Percentiles rank a stretch among this genome's conserved stretches.
phyloP scores from a whole-genome alignment of 2,329 filamentous ascomycete species.

The Aphanocladium album region DNA sequence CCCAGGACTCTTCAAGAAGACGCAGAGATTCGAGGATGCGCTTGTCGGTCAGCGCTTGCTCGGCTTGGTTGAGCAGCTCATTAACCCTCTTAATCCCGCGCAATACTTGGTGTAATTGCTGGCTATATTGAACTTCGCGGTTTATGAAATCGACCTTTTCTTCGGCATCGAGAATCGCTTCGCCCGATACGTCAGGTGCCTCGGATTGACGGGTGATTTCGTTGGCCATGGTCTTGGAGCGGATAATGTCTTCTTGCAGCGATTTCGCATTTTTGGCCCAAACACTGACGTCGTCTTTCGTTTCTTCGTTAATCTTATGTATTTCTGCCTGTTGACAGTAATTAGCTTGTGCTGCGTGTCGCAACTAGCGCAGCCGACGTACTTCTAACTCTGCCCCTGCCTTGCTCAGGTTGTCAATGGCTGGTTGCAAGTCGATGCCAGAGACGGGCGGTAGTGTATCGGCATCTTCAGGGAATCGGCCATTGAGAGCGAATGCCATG shows the following conservation, averaged over 20 bases:
- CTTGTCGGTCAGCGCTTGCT: conserved; percentile 49
- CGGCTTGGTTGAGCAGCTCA: conserved; percentile 56
- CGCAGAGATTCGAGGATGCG: conserved; percentile 53
- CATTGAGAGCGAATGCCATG: conserved; percentile 35
- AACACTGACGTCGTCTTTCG: conserved; percentile 71
- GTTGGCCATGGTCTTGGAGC: conserved; percentile 71
- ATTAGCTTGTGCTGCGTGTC: background rate
- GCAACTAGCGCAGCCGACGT: conserved; percentile 13
- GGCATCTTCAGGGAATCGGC: conserved; percentile 36
- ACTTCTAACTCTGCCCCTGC: conserved; percentile 37
- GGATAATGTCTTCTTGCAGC: conserved; percentile 79
- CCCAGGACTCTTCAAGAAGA: conserved; percentile 54
- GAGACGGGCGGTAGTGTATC: conserved; percentile 33
- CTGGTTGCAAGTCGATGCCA: conserved; percentile 32
- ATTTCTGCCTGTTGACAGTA: conserved; percentile 51
- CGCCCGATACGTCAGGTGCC: conserved; percentile 49
- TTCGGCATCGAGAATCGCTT: conserved; percentile 48
- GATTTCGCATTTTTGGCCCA: conserved; percentile 84
- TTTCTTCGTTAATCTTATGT: conserved; percentile 68
- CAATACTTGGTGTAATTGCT: conserved; percentile 49
- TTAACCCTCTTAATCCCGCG: conserved; percentile 52
- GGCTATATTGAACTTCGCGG: conserved; percentile 54
- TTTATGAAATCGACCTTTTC: conserved; percentile 52
- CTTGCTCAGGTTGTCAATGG: conserved; percentile 33
- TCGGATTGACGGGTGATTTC: conserved; percentile 77